Percentiles rank a stretch among this genome's conserved stretches.
Conservation (phyloP, 768 basidiomycete genomes). For the Auricularia cornea region DNA sequence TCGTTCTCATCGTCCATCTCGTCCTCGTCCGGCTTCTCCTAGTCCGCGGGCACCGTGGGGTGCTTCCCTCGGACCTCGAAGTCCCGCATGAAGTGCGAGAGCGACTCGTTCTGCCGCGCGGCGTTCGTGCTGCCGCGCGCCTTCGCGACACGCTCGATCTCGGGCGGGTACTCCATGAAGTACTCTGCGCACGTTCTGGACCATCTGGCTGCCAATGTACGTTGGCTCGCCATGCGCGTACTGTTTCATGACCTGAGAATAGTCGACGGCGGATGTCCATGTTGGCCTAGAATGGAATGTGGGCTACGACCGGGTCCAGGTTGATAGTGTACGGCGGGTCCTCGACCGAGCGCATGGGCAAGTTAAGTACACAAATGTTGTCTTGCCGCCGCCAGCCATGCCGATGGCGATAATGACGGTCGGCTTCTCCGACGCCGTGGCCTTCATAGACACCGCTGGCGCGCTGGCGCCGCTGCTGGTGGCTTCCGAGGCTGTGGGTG, state of each 20-base stretch:
- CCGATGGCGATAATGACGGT: constrained; percentile 85
- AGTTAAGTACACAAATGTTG: constrained; percentile 96
- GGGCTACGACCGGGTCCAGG: constrained; percentile 91
- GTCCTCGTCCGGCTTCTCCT: constrained; percentile 57
- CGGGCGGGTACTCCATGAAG: constrained; percentile 84
- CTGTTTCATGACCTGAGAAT: constrained; percentile 99
- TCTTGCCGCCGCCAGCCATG: constrained; percentile 97
- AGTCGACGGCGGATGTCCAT: constrained; percentile 97
- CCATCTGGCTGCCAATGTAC: constrained; percentile 98
- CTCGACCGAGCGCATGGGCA: constrained; percentile 67
- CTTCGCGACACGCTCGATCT: constrained; percentile 57
- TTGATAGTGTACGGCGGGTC: constrained; percentile 90
- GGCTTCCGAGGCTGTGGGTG: neutral
- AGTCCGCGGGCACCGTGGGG: constrained; percentile 47
- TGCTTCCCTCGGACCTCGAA: constrained; percentile 61
- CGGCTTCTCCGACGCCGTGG: constrained; percentile 34
- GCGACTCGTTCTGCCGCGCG: constrained; percentile 63
- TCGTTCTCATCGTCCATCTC: constrained; percentile 50
- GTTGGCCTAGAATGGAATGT: constrained; percentile 88
- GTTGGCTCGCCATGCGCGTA: constrained; percentile 89
- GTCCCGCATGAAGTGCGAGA: constrained; percentile 72
- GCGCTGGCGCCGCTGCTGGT: no score
- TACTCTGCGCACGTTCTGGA: constrained; percentile 87
- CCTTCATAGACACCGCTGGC: neutral
- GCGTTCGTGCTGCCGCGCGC: constrained; percentile 50